A percentile compares a stretch with the other conserved stretches of the same genome.
Evolutionary conservation across 169 alveolate genomes (phyloP).

Genomic region (Neospora caninum): DNA sequence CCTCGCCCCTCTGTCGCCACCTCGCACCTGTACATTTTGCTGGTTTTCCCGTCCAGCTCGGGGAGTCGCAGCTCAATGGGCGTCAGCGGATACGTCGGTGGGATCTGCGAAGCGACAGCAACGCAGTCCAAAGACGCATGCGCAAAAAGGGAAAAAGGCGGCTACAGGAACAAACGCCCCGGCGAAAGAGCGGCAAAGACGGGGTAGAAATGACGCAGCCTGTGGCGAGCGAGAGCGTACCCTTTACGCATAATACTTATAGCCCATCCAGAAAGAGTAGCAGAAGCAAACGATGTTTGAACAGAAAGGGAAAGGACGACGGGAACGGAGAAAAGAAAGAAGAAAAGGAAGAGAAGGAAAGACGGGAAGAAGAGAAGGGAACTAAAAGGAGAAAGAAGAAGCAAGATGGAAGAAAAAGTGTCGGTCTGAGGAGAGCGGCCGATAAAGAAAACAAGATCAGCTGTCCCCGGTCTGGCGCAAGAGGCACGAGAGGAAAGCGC

Average conservation of each 20-base stretch:
- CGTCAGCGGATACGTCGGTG: conserved; percentile 95
- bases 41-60: conserved; percentile 96
- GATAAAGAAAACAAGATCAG: background rate
- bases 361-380: background rate
- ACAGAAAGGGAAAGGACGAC: background rate
- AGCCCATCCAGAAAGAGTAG: background rate
- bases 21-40: conserved; percentile 92
- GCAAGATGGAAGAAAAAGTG: background rate
- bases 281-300: background rate
- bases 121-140: background rate
- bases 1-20: background rate
- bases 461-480: background rate
- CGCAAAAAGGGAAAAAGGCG: background rate
- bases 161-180: background rate
- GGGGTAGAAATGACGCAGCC: no score
- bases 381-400: background rate
- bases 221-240: no score
- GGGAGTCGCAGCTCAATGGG: conserved; percentile 95
- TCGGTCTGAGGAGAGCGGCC: background rate
- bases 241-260: no score
- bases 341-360: background rate
- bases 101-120: conserved; percentile 80
- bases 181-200: no score
- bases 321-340: background rate
- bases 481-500: no score